A percentile compares a stretch with the other conserved stretches of the same genome.
Evolutionary conservation across 1,139 yeast species (phyloP).

Genomic region (Taiozyma sp.): DNA sequence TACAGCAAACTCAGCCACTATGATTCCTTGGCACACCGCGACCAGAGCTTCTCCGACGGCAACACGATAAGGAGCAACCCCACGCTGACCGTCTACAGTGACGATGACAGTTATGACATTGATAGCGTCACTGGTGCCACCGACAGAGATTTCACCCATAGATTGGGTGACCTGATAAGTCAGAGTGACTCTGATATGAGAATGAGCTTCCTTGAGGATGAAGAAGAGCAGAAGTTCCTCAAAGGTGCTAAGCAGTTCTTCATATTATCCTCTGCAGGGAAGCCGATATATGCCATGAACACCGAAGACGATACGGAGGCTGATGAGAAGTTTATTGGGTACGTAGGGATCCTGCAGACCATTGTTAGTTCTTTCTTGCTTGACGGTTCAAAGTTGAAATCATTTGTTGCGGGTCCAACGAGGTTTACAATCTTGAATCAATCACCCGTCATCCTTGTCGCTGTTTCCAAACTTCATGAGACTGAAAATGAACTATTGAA

Average conservation of each 20-base stretch:
- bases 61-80: constrained; percentile 22
- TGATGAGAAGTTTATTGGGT: constrained; percentile 66
- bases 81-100: constrained; percentile 23
- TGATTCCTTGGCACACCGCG: constrained; percentile 1
- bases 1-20: constrained; percentile 10
- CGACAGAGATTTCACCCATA: constrained; percentile 11
- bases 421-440: constrained; percentile 59
- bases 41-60: constrained; percentile 11
- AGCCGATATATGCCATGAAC: constrained; percentile 78
- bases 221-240: constrained; percentile 30
- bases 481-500: constrained; percentile 50
- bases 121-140: constrained; percentile 4
- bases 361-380: constrained; percentile 34
- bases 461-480: constrained; percentile 58
- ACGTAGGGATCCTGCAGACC: constrained; percentile 56
- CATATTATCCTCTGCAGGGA: constrained; percentile 87
- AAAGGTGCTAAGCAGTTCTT: constrained; percentile 63
- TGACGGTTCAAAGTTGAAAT: constrained; percentile 29
- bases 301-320: constrained; percentile 22
- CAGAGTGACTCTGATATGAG: constrained; percentile 7
- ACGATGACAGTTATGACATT: constrained; percentile 12
- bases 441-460: constrained; percentile 70
- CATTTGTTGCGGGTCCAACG: constrained; percentile 39
- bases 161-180: constrained; percentile 20
- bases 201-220: constrained; percentile 8